phyloP scores from a whole-genome alignment of 2,329 filamentous ascomycete species.

The Fusarium compactum region DNA sequence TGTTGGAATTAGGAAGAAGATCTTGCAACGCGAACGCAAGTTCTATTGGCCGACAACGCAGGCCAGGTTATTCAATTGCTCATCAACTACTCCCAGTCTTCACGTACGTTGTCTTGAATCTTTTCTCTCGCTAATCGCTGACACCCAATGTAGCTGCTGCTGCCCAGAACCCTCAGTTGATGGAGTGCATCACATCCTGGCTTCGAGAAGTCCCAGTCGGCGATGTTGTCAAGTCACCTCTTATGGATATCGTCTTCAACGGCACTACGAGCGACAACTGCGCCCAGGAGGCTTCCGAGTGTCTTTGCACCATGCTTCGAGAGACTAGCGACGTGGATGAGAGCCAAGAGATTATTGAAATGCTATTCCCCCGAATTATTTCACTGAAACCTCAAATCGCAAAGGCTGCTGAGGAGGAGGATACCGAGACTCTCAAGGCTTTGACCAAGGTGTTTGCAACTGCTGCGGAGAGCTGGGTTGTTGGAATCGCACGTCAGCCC shows the following conservation, averaged over 20 bases:
- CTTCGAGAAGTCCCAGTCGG: constrained; percentile 89
- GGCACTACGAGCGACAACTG: constrained; percentile 81
- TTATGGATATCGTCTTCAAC: constrained; percentile 83
- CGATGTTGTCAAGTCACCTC: constrained; percentile 85
- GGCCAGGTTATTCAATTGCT: constrained; percentile 87
- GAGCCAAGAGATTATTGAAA: constrained; percentile 82
- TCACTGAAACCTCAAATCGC: constrained; percentile 81
- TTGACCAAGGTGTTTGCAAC: constrained; percentile 92
- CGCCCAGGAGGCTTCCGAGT: constrained; percentile 90
- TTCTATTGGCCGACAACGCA: constrained; percentile 91
- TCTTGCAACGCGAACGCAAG: constrained; percentile 83
- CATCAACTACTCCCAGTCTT: constrained; percentile 91
- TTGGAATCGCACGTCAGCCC: constrained; percentile 88
- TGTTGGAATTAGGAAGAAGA: constrained; percentile 87
- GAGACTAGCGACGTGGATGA: constrained; percentile 97
- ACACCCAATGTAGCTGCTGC: constrained; percentile 69
- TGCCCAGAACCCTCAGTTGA: constrained; percentile 86
- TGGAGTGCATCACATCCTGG: constrained; percentile 98
- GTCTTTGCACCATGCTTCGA: constrained; percentile 88
- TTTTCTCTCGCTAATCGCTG: constrained; percentile 22
- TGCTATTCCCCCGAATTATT: constrained; percentile 84
- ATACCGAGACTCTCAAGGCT: constrained; percentile 86
- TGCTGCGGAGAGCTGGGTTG: constrained; percentile 93
- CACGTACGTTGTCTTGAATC: constrained; percentile 68
- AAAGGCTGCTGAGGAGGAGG: constrained; percentile 81